Percentiles rank a stretch among this genome's conserved stretches.
Conservation (phyloP, 2,329 filamentous ascomycete genomes). For the Elsinoe australis region DNA sequence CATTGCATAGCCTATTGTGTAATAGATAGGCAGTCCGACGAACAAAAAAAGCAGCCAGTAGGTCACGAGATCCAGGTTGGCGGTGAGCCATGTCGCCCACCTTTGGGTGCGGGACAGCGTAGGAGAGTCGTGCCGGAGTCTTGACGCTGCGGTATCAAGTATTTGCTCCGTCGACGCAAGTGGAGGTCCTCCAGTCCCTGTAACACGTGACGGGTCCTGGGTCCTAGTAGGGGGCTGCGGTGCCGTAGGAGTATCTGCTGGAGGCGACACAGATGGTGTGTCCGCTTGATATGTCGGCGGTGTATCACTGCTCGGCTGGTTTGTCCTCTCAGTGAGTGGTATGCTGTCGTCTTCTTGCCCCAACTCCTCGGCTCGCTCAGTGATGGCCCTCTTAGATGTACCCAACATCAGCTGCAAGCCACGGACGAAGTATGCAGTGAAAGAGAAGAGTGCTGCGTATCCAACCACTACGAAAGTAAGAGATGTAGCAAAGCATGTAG, state of each 20-base stretch:
- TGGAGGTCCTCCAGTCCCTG: conserved; percentile 25
- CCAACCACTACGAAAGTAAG: conserved; percentile 41
- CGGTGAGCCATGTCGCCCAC: conserved; percentile 44
- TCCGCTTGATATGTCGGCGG: conserved; percentile 5
- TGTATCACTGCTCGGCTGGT: background rate
- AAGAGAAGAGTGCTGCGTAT: conserved; percentile 46
- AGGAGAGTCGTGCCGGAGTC: conserved; percentile 35
- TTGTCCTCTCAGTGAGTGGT: conserved; percentile 36
- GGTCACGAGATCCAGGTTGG: conserved; percentile 41
- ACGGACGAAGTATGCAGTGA: conserved; percentile 50
- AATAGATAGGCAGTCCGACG: conserved; percentile 50
- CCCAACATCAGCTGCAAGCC: conserved; percentile 46
- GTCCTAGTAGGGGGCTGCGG: conserved; percentile 22
- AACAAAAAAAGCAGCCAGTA: conserved; percentile 44
- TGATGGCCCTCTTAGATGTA: conserved; percentile 46
- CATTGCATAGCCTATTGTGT: conserved; percentile 45
- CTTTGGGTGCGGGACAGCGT: conserved; percentile 42
- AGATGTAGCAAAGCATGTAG: too few species aligned
- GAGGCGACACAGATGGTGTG: conserved; percentile 2
- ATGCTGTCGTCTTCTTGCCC: conserved; percentile 42
- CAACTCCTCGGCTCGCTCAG: conserved; percentile 47
- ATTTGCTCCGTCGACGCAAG: conserved; percentile 9
- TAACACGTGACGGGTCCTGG: conserved; percentile 23
- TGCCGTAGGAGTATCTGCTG: conserved; percentile 12
- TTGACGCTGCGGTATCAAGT: background rate